Evolutionary conservation across 1,139 yeast genomes (phyloP).

Genomic region (Groenewaldozyma sp.): DNA sequence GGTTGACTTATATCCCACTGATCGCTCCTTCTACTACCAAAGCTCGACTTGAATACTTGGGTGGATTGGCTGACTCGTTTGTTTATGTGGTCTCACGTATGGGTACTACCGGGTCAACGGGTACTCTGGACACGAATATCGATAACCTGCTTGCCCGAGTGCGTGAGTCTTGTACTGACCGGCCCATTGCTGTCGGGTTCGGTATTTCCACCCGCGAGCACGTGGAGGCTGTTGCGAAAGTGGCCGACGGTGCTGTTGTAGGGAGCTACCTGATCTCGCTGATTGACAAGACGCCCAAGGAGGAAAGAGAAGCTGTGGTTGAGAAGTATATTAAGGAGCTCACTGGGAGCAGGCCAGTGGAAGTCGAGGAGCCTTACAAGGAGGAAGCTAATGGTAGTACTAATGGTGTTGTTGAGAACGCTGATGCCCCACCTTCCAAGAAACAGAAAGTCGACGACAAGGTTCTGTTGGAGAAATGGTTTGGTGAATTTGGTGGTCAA

Average conservation of each 20-base stretch:
- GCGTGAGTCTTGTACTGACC: conserved; percentile 57
- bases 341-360: conserved; percentile 48
- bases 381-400: neutral
- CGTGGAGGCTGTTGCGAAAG: conserved; percentile 64
- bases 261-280: conserved; percentile 77
- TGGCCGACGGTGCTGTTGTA: conserved; percentile 88
- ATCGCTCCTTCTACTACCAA: conserved; percentile 96
- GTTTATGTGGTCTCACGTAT: conserved; percentile 79
- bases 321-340: conserved; percentile 60
- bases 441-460: conserved; percentile 7
- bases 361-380: conserved; percentile 6
- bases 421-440: neutral
- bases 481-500: conserved; percentile 97
- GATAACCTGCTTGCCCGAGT: conserved; percentile 66
- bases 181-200: conserved; percentile 92
- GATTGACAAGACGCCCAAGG: conserved; percentile 54
- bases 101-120: conserved; percentile 94
- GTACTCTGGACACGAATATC: conserved; percentile 54
- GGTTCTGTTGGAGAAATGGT: conserved; percentile 32
- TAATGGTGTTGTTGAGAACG: neutral
- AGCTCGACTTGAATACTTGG: conserved; percentile 67
- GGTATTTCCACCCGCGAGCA: conserved; percentile 95
- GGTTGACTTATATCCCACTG: conserved; percentile 78
- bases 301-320: conserved; percentile 51
- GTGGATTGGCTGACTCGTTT: conserved; percentile 86